Evolutionary conservation across 768 basidiomycete genomes (phyloP), one percentile per base, ranked within the genome.

Genomic region (Hericium rajendrae): DNA sequence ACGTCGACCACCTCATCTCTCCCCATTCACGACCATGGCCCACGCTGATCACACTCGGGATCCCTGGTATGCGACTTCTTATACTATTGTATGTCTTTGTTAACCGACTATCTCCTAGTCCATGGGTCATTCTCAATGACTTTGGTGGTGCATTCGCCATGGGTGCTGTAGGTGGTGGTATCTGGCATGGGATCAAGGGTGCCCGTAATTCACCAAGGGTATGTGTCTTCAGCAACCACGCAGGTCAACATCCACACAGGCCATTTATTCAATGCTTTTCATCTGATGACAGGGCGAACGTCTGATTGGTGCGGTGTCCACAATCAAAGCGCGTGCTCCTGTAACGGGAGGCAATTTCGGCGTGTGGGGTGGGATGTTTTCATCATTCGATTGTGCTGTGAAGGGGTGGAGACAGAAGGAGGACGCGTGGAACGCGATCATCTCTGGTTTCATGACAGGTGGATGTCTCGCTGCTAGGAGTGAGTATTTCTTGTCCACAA

Each of bases 121-220:
- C 95, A 66, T 97, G 94, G 92, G 94, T 97, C 54, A 89, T 97
- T 69, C 85, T 97, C 65, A 97, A 91, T 77, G 95, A 98, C 76
- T 95, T 94, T 72, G 94, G 95, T 59, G 94, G 93, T 60, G 94
- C 94, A 12, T 95, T 97, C 72, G 83, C 94, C 16, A 97, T 97
- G 94, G 94, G 94, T 70, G 92, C 94, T 38, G 86, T 98, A 56
- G 95, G 95, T 66, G 95, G 95, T 67, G 93, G 90, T 62, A 92
- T 97, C 68, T 98, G 95, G 95, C 94, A 97, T 73, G 92, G 94
- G 56, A 93, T 97, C 65, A 98, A 98, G 74, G 95, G 95, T 59
- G 93, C 94, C 6, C 81, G 95, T 66, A 98, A 97, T 73, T 95
- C 93, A 59, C 95, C 95, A 57, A 79, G 90, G 70, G 94, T 94